Conservation (phyloP, 1,139 yeast genomes). For the Candida tetrigidarum region DNA sequence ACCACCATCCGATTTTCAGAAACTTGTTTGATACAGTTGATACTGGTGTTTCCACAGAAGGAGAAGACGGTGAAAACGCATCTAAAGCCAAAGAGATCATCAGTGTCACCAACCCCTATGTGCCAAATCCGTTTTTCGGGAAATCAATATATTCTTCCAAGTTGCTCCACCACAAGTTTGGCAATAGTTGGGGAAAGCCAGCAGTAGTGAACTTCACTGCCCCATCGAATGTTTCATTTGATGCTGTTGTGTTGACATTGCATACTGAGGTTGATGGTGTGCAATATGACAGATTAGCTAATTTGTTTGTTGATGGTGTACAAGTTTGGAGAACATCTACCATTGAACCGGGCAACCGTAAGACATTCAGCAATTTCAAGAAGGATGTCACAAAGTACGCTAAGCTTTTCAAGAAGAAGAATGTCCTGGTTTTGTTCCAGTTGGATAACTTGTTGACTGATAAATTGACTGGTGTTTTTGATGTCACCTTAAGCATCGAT, state of each 20-base stretch:
- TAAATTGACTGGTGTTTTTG: constrained; percentile 63
- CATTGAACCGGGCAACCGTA: constrained; percentile 68
- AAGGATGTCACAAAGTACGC: constrained; percentile 71
- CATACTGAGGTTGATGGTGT: constrained; percentile 64
- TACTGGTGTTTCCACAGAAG: constrained; percentile 1
- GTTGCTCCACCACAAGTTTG: constrained; percentile 40
- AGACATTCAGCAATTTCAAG: constrained; percentile 48
- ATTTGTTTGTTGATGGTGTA: constrained; percentile 63
- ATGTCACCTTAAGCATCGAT: constrained; percentile 53
- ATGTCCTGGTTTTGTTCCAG: constrained; percentile 48
- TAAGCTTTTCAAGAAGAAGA: constrained; percentile 48
- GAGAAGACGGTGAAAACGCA: neutral
- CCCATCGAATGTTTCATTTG: constrained; percentile 44
- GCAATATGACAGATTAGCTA: constrained; percentile 80
- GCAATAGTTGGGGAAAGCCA: constrained; percentile 42
- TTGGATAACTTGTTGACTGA: constrained; percentile 68
- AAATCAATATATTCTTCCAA: constrained; percentile 27
- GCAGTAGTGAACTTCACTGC: constrained; percentile 28
- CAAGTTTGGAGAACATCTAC: constrained; percentile 89
- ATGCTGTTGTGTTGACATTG: constrained; percentile 63
- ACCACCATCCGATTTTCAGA: constrained; percentile 12
- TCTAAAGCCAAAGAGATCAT: constrained; percentile 22
- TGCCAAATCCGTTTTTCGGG: constrained; percentile 33
- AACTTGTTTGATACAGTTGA: constrained; percentile 11
- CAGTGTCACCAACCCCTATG: constrained; percentile 34